Base-by-base conservation (phyloP, 208 protist species). In the Porcisia hertigi region DNA sequence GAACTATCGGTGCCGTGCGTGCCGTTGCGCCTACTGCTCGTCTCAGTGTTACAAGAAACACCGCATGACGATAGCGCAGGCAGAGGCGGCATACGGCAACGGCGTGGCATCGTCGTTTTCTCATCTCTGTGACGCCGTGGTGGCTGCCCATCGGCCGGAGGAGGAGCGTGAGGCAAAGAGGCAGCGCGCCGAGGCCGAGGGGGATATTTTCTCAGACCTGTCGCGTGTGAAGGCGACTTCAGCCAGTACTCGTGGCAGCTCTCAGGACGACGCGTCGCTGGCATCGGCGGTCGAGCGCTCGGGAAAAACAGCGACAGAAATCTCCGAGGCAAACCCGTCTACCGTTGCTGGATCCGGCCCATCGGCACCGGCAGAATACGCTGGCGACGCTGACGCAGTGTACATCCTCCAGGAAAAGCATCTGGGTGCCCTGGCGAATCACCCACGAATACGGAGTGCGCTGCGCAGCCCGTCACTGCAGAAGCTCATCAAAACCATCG, bases 361-460 rank as follows among this genome's bases (percentile, higher is more conserved):
- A 25, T 36, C 64, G 55, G 49, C 73, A 73, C 43, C 64, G 25
- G 7, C 1, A 49, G 75, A 82, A 52, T 67, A 81, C 0, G 85
- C 59, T 0, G 81, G 64, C 1, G 82, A 80, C 16, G 59, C 71
- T 5, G 85, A 75, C 41, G 65, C 70, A 20, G 84, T 96, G 3
- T 73, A 79, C 43, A 87, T 95, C 36, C 86, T 97, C 2, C 74
- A 80, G 30, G 87, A 92, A 67, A 80, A 75, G 25, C 93, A 97
- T 76, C 77, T 97, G 23, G 30, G 73, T 43, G 88, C 89, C 3
- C 70, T 97, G 20, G 84, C 86, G 16, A 82, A 86, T 11, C 66
- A 91, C 57, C 23, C 70, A 0, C 67, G 60, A 2, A 70, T 97
- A 67, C 90, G 88, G 2, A 63, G 77, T 36, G 79, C 86, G 30